A percentile compares a stretch with the other conserved stretches of the same genome.
Conservation (phyloP, 2,329 filamentous ascomycete species). For the Botryosphaeria agaves region DNA sequence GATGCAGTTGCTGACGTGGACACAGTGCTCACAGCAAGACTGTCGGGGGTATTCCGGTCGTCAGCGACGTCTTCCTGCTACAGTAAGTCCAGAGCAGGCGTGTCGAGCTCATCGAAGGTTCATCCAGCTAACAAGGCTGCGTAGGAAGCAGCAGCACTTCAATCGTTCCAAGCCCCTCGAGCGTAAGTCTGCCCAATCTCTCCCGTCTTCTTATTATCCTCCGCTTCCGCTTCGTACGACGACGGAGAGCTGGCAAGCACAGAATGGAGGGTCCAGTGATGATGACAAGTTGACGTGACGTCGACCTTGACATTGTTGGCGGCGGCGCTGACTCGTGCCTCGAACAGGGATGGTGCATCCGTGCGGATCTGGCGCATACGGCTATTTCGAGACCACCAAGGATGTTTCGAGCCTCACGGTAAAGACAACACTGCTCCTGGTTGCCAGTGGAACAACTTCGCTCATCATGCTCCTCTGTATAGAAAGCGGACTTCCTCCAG, state of each 20-base stretch:
- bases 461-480: neutral
- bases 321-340: conserved; percentile 5
- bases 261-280: conserved; percentile 2
- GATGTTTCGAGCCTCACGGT: conserved; percentile 16
- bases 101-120: no score
- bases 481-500: conserved; percentile 24
- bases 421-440: no score
- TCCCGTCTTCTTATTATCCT: no score
- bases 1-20: conserved; percentile 1
- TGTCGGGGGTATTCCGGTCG: conserved; percentile 32
- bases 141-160: conserved; percentile 33
- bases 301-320: neutral
- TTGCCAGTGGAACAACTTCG: neutral
- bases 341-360: conserved; percentile 21
- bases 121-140: no score
- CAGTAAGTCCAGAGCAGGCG: no score
- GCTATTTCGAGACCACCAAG: conserved; percentile 28
- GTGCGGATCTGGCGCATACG: conserved; percentile 26
- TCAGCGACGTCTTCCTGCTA: conserved; percentile 33
- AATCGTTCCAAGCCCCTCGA: conserved; percentile 37
- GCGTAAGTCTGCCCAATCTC: conserved; percentile 9
- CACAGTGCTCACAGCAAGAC: conserved; percentile 31
- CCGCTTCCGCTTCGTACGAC: no score
- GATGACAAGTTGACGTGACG: neutral
- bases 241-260: conserved; percentile 3